These are phyloP conservation scores for Xerocomellus chrysenteron DNA, from an alignment of 768 basidiomycete species.

Conservation along the genomic window DNA sequence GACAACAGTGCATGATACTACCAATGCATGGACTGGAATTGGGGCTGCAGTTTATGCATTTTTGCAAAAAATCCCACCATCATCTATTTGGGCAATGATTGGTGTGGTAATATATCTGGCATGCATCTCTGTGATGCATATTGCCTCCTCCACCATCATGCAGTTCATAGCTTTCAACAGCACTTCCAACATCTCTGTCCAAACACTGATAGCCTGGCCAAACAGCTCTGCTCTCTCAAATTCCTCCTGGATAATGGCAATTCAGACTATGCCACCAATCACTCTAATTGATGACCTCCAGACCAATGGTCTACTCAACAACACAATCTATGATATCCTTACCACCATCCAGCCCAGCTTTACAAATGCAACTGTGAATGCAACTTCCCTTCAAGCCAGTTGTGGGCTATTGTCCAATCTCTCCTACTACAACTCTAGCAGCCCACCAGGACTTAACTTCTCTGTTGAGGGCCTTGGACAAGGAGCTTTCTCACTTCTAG, in stretches of 20 bases:
- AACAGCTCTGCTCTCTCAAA: neutral
- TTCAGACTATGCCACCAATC: neutral
- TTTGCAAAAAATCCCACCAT: conserved; percentile 7
- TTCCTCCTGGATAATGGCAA: neutral
- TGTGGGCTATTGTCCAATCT: conserved; percentile 14
- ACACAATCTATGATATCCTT: conserved; percentile 12
- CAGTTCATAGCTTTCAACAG: conserved; percentile 15
- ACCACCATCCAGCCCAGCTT: neutral
- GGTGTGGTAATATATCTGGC: conserved; percentile 16
- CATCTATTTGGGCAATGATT: conserved; percentile 11
- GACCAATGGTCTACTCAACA: conserved; percentile 10
- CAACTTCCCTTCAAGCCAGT: conserved; percentile 4
- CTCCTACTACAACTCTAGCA: neutral
- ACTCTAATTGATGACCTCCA: neutral
- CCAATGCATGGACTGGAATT: conserved; percentile 22
- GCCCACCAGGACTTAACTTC: neutral
- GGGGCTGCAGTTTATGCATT: conserved; percentile 17
- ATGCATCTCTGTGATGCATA: conserved; percentile 19
- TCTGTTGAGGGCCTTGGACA: neutral
- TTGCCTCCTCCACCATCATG: conserved; percentile 22
- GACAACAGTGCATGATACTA: conserved; percentile 19
- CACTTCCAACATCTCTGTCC: neutral
- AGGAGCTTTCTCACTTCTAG: neutral
- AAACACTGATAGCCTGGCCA: conserved; percentile 7
- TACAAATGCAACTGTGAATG: conserved; percentile 9